Evolutionary conservation across 805 yeast genomes (phyloP), one percentile per base, ranked within the genome.

Genomic region (Lipomyces spencermartinsiae): DNA sequence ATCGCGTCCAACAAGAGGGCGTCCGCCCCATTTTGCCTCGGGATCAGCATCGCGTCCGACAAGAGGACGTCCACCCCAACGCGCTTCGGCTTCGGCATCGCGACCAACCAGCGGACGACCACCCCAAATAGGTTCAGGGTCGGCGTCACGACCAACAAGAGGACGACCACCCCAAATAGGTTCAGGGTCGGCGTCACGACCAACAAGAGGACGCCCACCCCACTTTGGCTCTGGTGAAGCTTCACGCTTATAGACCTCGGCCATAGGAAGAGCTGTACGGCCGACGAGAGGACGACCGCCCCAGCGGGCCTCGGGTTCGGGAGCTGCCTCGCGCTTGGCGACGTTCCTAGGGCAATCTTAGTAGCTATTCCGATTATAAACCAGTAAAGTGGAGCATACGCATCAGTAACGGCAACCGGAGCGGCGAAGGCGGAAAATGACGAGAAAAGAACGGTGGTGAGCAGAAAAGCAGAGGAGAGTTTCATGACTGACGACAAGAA

Each of bases 1-100:
- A 31, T 61, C 68, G 1, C 68, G 61, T 12, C 51, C 51, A 1
- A 5, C 22, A 1, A 66, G 2, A 2, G 68, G 66, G 35, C 59
- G 54, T 0, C 58, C 62, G 7, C 51, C 55, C 46, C 58, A 35
- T 2, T 35, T 12, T 16, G 68, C 59, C 33, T 63, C 70, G 10
- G 71, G 65, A 2, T 55, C 68, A 5, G 70, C 65, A 34, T 64
- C 70, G 12, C 70, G 70, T 14, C 60, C 63, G 58, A 54, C 54
- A 53, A 65, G 33, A 4, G 70, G 70, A 33, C 63, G 53, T 10
- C 63, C 62, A 4, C 65, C 65, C 29, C 33, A 54, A 2, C 57
- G 39, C 0, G 69, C 66, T 16, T 58, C 62, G 25, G 53, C 37
- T 19, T 31, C 64, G 37, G 64, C 61, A 29, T 61, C 64, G 1